Evolutionary conservation across 345 rosid species (phyloP).

Genomic region (Lenwebbia sp.): DNA sequence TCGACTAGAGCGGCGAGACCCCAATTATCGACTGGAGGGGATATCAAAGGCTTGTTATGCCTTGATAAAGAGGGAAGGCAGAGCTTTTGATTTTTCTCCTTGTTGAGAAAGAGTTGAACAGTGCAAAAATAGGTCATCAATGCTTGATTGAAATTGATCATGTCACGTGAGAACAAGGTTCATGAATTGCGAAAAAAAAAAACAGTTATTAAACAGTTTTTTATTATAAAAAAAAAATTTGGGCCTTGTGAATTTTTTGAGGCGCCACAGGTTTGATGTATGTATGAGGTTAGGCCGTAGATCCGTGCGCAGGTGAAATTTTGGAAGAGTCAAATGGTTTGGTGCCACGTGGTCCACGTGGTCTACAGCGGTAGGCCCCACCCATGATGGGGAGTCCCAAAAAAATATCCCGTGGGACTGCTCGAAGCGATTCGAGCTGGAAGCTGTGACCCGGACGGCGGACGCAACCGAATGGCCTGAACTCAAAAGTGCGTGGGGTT

Average conservation of each 20-base stretch:
- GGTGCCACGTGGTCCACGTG: not conserved
- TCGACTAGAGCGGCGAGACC: too few species aligned
- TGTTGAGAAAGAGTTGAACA: not conserved
- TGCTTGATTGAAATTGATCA: not conserved
- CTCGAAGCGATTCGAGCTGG: not conserved
- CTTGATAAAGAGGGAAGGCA: not conserved
- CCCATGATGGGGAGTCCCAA: not conserved
- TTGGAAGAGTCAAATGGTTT: not conserved
- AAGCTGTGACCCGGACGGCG: not conserved
- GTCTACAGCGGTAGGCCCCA: not conserved
- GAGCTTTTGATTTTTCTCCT: too few species aligned
- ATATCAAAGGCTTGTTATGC: too few species aligned
- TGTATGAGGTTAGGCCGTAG: not conserved
- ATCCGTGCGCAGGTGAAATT: not conserved
- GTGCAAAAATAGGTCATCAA: too few species aligned
- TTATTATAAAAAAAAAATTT: too few species aligned
- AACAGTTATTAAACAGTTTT: too few species aligned
- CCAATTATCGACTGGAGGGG: too few species aligned
- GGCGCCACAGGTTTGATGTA: not conserved
- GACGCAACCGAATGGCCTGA: not conserved
- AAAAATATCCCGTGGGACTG: not conserved
- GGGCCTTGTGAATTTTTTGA: not conserved
- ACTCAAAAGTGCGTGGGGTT: not conserved
- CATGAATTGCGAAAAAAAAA: rapidly evolving
- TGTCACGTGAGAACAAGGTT: rapidly evolving